Conservation (phyloP, 177 flowering plant genomes). For the Vitis hybrid region DNA sequence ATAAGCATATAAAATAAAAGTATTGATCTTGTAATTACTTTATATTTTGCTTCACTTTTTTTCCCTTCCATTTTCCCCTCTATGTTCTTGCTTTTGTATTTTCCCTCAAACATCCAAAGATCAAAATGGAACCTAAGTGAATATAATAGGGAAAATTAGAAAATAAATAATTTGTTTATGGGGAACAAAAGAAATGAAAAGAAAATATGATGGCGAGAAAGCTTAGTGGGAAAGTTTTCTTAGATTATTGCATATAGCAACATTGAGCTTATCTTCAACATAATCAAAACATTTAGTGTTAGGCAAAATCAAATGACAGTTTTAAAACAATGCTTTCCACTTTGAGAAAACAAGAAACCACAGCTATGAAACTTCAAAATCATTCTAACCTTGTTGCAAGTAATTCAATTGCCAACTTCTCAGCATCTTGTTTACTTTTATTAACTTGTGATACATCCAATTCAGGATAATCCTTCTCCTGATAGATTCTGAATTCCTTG, state of each 20-base stretch:
- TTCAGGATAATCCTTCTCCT: conserved; percentile 14
- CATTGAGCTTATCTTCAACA: not conserved
- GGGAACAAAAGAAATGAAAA: too few species aligned
- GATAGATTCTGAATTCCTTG: conserved; percentile 22
- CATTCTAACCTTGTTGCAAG: conserved; percentile 66
- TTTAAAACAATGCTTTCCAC: not conserved
- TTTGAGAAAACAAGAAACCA: not conserved
- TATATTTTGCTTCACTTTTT: too few species aligned
- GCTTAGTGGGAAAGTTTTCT: not conserved
- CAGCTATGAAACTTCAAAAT: not conserved
- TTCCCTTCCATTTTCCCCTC: too few species aligned
- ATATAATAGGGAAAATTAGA: too few species aligned
- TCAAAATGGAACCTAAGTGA: too few species aligned
- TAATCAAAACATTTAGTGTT: not conserved
- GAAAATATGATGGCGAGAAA: too few species aligned
- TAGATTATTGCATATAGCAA: not conserved
- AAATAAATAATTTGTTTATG: too few species aligned
- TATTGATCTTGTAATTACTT: too few species aligned
- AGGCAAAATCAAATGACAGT: not conserved
- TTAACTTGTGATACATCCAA: not conserved
- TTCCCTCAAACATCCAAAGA: too few species aligned
- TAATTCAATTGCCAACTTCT: conserved; percentile 47
- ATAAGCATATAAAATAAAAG: too few species aligned
- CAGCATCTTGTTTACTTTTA: conserved; percentile 49
- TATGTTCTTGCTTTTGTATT: too few species aligned